These are phyloP conservation scores for Zalaria obscura DNA, from an alignment of 2,329 filamentous ascomycete species.

Conservation along the genomic window DNA sequence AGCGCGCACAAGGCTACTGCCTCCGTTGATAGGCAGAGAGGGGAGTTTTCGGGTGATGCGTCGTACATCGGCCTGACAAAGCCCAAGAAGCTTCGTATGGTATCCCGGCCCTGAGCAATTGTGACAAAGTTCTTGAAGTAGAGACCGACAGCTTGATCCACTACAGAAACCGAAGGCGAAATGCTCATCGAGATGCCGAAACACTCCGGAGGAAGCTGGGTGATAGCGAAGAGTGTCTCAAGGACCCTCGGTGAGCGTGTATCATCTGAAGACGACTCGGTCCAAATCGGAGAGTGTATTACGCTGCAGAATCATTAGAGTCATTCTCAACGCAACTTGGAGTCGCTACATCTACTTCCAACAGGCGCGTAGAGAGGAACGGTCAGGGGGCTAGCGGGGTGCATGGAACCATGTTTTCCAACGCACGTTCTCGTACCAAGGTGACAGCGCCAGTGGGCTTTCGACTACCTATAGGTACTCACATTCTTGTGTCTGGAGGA, in stretches of 20 bases:
- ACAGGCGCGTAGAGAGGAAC: background rate
- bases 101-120: background rate
- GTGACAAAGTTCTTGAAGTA: slow-evolving; percentile 3
- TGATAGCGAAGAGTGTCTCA: background rate
- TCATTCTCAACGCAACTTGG: too few species aligned
- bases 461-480: slow-evolving; percentile 28
- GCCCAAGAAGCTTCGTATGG: slow-evolving; percentile 1
- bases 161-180: slow-evolving; percentile 1
- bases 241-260: too few species aligned
- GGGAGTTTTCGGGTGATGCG: background rate
- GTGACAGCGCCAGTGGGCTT: slow-evolving; percentile 20
- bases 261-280: background rate
- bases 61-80: slow-evolving; percentile 2
- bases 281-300: background rate
- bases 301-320: background rate
- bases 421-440: slow-evolving; percentile 12
- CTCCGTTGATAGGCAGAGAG: slow-evolving; percentile 1
- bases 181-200: slow-evolving; percentile 10
- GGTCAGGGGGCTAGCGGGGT: background rate
- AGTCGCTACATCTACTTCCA: too few species aligned
- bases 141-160: slow-evolving; percentile 3
- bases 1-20: slow-evolving; percentile 4
- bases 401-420: background rate
- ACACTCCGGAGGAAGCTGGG: background rate
- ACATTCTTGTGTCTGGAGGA: slow-evolving; percentile 13